Conservation (phyloP, 345 rosid genomes). For the Hypericum androsaemum region DNA sequence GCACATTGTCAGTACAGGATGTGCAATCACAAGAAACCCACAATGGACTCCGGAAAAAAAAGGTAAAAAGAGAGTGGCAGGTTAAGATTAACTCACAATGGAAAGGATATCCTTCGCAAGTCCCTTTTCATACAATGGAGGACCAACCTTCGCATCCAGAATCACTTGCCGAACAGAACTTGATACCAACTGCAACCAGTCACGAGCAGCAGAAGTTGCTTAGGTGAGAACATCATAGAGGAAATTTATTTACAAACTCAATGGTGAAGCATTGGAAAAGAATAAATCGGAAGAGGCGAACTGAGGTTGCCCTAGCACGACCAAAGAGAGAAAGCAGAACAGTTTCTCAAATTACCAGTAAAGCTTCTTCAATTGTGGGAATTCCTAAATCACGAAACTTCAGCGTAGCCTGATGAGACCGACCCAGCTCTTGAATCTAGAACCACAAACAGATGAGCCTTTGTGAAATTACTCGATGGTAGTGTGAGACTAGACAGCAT, state of each 20-base stretch:
- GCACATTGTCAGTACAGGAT: no score
- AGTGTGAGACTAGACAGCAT: no score
- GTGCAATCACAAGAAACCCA: no score
- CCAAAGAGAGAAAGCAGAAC: neutral
- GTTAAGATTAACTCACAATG: slow-evolving; percentile 40
- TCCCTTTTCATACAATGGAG: slow-evolving; percentile 74
- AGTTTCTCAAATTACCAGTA: slow-evolving; percentile 36
- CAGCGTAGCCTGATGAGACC: slow-evolving; percentile 26
- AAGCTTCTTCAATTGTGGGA: slow-evolving; percentile 72
- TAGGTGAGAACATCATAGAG: no score
- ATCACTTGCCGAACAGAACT: slow-evolving; percentile 61
- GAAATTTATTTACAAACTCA: no score
- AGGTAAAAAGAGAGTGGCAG: neutral
- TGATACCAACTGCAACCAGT: slow-evolving; percentile 41
- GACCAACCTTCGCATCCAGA: slow-evolving; percentile 91
- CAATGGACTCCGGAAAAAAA: slow-evolving; percentile 1
- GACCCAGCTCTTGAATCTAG: slow-evolving; percentile 55
- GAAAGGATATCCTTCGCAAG: slow-evolving; percentile 78
- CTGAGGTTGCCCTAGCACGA: neutral
- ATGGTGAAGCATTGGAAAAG: no score
- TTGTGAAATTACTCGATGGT: slow-evolving; percentile 17
- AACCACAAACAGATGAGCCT: slow-evolving; percentile 25
- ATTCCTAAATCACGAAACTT: slow-evolving; percentile 33
- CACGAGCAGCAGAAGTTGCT: no score
- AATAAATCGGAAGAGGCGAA: neutral